Conservation (phyloP, 345 rosid genomes). For the Sapria himalayana region DNA sequence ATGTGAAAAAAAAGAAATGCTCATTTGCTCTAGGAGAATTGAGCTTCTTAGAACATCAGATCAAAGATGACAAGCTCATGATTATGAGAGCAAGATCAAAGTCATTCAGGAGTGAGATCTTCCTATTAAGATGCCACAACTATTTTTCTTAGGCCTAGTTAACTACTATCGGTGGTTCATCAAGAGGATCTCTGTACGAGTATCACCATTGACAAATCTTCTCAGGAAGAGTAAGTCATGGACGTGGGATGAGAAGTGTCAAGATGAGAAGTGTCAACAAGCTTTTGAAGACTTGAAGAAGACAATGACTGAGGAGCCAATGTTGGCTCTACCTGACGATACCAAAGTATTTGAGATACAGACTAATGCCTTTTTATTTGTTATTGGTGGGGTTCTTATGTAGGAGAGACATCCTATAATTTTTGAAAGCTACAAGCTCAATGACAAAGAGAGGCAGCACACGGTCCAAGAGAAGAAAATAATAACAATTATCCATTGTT, state of each 20-base stretch:
- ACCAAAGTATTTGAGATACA: background rate
- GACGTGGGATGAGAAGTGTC: background rate
- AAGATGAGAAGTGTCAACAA: background rate
- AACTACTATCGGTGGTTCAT: conserved; percentile 5
- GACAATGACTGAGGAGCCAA: background rate
- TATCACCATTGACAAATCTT: background rate
- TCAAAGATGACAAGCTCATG: background rate
- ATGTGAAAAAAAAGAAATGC: conserved; percentile 4
- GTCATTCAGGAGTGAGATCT: background rate
- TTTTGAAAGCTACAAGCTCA: too few relatives aligned
- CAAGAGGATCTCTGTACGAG: background rate
- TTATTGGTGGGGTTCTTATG: too few relatives aligned
- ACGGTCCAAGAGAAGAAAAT: too few relatives aligned
- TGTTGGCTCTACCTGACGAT: background rate
- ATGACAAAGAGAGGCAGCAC: too few relatives aligned
- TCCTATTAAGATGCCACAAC: background rate
- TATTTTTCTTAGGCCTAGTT: background rate
- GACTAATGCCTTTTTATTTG: background rate
- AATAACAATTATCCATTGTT: background rate
- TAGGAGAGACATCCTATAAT: too few relatives aligned
- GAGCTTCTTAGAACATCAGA: background rate
- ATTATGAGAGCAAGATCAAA: background rate
- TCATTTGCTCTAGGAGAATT: background rate
- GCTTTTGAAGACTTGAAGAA: background rate
- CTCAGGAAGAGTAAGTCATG: background rate